phyloP scores from a whole-genome alignment of 345 rosid species.

The Pugionium cornutum region DNA sequence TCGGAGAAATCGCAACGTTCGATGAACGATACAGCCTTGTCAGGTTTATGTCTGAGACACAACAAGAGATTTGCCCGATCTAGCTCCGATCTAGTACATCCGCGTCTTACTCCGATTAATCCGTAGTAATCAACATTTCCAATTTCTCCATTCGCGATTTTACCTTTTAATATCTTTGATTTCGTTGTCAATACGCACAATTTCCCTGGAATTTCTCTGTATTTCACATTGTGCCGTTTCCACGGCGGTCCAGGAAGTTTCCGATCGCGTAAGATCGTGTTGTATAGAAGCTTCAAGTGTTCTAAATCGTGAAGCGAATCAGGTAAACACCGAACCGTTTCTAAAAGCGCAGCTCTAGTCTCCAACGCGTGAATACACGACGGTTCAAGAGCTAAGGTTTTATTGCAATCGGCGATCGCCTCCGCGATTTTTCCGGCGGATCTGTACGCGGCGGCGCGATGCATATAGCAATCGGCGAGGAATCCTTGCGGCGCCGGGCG shows the following conservation, averaged over 20 bases:
- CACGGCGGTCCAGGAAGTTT: constrained; percentile 97
- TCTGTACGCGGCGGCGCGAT: constrained; percentile 80
- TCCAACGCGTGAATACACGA: constrained; percentile 83
- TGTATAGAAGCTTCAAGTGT: constrained; percentile 83
- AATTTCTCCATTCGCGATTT: constrained; percentile 78
- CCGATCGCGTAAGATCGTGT: constrained; percentile 81
- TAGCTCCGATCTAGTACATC: constrained; percentile 91
- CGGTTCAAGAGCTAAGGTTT: constrained; percentile 79
- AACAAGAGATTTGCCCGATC: constrained; percentile 87
- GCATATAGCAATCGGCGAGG: constrained; percentile 82
- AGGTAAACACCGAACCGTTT: constrained; percentile 76
- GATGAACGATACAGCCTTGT: constrained; percentile 65
- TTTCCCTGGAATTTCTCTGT: constrained; percentile 87
- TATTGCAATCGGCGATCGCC: constrained; percentile 88
- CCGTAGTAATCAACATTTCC: constrained; percentile 85
- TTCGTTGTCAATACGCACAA: constrained; percentile 67
- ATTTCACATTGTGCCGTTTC: constrained; percentile 87
- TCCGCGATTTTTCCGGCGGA: constrained; percentile 85
- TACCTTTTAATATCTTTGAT: constrained; percentile 63
- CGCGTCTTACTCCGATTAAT: constrained; percentile 78
- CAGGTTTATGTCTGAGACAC: constrained; percentile 81
- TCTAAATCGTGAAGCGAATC: constrained; percentile 93
- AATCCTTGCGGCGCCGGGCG: constrained; percentile 77
- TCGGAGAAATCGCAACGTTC: constrained; percentile 80
- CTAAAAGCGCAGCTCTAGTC: constrained; percentile 80